A percentile compares a stretch with the other conserved stretches of the same genome.
Conservation (phyloP, 352 stramenopile species). For the Phytophthora uliginosa region DNA sequence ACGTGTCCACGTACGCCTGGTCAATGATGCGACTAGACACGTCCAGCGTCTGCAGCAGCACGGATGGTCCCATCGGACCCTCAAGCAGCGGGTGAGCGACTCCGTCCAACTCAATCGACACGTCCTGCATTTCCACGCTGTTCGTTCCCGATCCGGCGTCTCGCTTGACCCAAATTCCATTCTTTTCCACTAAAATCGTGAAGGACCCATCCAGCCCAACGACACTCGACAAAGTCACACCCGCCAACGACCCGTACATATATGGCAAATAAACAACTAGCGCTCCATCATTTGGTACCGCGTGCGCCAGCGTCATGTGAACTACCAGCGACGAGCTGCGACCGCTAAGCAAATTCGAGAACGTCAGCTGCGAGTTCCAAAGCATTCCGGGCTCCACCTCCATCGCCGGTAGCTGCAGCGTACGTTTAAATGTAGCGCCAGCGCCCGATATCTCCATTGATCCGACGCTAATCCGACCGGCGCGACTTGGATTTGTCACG, state of each 20-base stretch:
- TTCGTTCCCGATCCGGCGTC: constrained; percentile 29
- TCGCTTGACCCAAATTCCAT: constrained; percentile 34
- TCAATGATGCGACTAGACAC: constrained; percentile 53
- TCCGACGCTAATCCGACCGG: constrained; percentile 35
- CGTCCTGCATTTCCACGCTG: constrained; percentile 32
- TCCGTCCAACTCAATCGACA: constrained; percentile 40
- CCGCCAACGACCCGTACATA: constrained; percentile 46
- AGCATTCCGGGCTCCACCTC: constrained; percentile 46
- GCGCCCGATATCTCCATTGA: constrained; percentile 36
- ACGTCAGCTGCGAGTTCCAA: constrained; percentile 31
- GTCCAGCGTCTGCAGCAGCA: constrained; percentile 69
- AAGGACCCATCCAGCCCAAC: constrained; percentile 41
- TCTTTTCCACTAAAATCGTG: constrained; percentile 26
- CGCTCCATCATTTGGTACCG: constrained; percentile 48
- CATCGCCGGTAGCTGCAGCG: constrained; percentile 29
- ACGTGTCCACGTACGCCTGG: constrained; percentile 56
- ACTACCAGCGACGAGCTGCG: constrained; percentile 41
- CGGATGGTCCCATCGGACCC: constrained; percentile 51
- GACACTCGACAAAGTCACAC: constrained; percentile 31
- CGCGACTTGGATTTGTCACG: constrained; percentile 37
- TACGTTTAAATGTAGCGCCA: constrained; percentile 7
- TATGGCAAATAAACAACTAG: constrained; percentile 60
- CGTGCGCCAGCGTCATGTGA: constrained; percentile 40
- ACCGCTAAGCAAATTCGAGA: constrained; percentile 53
- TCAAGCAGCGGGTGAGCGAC: constrained; percentile 64